Percentiles rank a stretch among this genome's conserved stretches.
Conservation (phyloP, 306 rosid species). For the Cucurbita moschata region DNA sequence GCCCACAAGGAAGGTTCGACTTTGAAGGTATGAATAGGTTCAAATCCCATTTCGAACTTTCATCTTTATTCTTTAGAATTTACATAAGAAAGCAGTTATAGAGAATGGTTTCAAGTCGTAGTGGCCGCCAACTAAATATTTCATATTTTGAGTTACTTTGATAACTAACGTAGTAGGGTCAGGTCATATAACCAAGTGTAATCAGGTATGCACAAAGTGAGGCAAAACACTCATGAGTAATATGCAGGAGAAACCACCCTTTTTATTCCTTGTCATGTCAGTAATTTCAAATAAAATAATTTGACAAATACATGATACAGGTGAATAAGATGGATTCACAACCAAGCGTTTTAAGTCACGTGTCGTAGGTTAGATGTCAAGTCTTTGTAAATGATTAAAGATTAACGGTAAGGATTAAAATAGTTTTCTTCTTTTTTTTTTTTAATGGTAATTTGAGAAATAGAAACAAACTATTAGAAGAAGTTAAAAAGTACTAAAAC, state of each 20-base stretch:
- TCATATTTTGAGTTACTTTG: no score
- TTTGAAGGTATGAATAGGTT: conserved; percentile 47
- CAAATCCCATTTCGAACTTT: background rate
- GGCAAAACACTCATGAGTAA: no score
- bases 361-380: background rate
- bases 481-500: background rate
- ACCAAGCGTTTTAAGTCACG: background rate
- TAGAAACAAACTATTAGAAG: background rate
- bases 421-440: background rate
- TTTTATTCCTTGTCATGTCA: background rate
- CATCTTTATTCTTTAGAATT: background rate
- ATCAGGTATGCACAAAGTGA: no score
- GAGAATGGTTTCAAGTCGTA: no score
- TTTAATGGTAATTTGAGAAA: background rate
- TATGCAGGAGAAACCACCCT: background rate
- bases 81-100: no score
- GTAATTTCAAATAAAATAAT: background rate
- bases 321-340: background rate
- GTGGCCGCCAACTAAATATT: no score
- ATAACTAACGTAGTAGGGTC: no score
- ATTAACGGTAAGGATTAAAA: background rate
- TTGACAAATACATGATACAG: background rate
- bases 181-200: no score
- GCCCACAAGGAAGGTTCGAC: conserved; percentile 95
- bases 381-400: background rate